These are phyloP conservation scores for Phialemonium atrogriseum DNA, from an alignment of 2,329 filamentous ascomycete genomes.

Conservation along the genomic window DNA sequence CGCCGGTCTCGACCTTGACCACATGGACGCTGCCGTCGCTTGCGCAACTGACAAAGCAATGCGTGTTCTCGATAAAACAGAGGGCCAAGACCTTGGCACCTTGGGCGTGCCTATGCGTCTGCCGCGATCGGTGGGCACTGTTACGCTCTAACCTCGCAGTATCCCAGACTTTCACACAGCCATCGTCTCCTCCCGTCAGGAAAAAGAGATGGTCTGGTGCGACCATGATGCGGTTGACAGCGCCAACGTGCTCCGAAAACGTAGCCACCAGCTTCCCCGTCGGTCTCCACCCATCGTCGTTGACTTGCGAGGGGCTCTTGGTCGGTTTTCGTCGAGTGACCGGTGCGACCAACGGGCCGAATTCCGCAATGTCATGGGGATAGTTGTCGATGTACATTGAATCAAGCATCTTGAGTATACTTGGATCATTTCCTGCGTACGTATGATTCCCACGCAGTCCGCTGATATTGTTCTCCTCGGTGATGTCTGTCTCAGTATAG, in stretches of 20 bases:
- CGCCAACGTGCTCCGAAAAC: constrained; percentile 77
- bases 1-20: constrained; percentile 62
- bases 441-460: constrained; percentile 63
- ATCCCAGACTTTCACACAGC: constrained; percentile 89
- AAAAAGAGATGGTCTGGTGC: constrained; percentile 93
- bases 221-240: constrained; percentile 72
- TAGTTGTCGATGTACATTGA: constrained; percentile 73
- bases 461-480: constrained; percentile 23
- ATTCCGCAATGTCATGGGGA: constrained; percentile 55
- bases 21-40: constrained; percentile 86
- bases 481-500: constrained; percentile 20
- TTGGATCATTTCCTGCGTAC: constrained; percentile 72
- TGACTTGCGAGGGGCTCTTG: constrained; percentile 36
- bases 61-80: constrained; percentile 88
- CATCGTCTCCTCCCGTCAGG: constrained; percentile 86
- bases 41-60: constrained; percentile 86
- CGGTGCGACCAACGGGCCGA: constrained; percentile 74
- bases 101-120: constrained; percentile 69
- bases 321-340: constrained; percentile 46
- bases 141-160: constrained; percentile 83
- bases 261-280: constrained; percentile 77
- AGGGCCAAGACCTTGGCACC: constrained; percentile 70
- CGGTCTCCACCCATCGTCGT: constrained; percentile 68
- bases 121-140: constrained; percentile 76
- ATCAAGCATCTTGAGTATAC: constrained; percentile 65